Evolutionary conservation across 169 alveolate genomes (phyloP).

Genomic region (Plasmodium billcollinsi): DNA sequence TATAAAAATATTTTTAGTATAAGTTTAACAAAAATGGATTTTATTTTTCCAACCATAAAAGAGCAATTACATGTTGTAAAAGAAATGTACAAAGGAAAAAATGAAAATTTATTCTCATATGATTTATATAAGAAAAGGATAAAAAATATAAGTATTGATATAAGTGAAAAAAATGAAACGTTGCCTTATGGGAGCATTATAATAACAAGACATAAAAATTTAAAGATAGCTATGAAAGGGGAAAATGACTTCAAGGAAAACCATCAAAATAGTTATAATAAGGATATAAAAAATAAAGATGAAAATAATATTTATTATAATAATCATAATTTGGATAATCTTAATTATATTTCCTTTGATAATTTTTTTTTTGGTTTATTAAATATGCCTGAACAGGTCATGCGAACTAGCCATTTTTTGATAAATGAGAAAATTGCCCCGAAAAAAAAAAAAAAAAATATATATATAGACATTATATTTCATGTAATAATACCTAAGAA

Average conservation of each 20-base stretch:
- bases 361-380: no score
- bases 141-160: not conserved
- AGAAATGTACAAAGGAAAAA: not conserved
- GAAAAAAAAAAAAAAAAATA: slow-evolving; percentile 48
- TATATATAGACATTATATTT: slow-evolving; percentile 42
- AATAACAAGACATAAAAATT: slow-evolving; percentile 67
- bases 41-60: slow-evolving; percentile 57
- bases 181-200: slow-evolving; percentile 40
- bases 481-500: slow-evolving; percentile 61
- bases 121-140: not conserved
- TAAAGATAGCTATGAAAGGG: slow-evolving; percentile 42
- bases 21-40: slow-evolving; percentile 47
- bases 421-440: no score
- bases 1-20: slow-evolving; percentile 52
- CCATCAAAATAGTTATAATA: not conserved
- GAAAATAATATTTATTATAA: not conserved
- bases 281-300: not conserved
- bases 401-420: no score
- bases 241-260: not conserved
- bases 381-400: no score
- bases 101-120: no score
- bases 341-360: not conserved
- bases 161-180: not conserved
- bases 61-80: slow-evolving; percentile 36
- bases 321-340: not conserved